These are phyloP conservation scores for Fusarium palustre DNA, from an alignment of 2,329 filamentous ascomycete genomes.

Conservation along the genomic window DNA sequence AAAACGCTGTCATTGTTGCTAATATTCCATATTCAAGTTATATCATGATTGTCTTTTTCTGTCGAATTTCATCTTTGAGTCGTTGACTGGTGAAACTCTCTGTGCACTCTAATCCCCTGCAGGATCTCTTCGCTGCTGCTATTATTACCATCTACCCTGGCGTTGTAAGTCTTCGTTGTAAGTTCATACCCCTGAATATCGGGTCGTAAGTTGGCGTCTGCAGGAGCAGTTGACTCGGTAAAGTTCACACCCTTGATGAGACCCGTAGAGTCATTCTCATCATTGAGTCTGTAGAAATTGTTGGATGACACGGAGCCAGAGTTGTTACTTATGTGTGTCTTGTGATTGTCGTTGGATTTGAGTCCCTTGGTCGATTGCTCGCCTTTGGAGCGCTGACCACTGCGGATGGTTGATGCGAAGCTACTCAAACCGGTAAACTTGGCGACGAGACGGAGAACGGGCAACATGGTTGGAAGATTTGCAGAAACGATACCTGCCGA, in stretches of 20 bases:
- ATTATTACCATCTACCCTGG: slow-evolving; percentile 43
- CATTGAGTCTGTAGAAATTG: slow-evolving; percentile 51
- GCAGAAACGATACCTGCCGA: slow-evolving; percentile 64
- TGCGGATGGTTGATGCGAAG: slow-evolving; percentile 29
- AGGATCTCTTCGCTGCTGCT: slow-evolving; percentile 54
- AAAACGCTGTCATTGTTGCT: slow-evolving; percentile 1
- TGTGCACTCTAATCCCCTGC: slow-evolving; percentile 55
- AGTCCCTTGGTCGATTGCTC: slow-evolving; percentile 36
- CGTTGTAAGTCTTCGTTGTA: slow-evolving; percentile 49
- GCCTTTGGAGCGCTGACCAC: slow-evolving; percentile 42
- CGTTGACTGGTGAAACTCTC: slow-evolving; percentile 51
- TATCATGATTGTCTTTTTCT: background rate
- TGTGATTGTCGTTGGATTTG: slow-evolving; percentile 15
- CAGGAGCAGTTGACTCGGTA: background rate
- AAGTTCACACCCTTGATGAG: slow-evolving; percentile 30
- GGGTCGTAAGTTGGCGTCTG: slow-evolving; percentile 45
- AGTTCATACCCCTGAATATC: slow-evolving; percentile 50
- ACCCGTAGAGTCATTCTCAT: slow-evolving; percentile 48
- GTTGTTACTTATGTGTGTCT: slow-evolving; percentile 8
- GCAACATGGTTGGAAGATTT: slow-evolving; percentile 64
- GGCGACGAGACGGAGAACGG: slow-evolving; percentile 55
- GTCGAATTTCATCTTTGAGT: background rate
- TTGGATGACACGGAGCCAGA: slow-evolving; percentile 33
- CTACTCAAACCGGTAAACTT: slow-evolving; percentile 55
- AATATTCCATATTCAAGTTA: background rate